A percentile compares a stretch with the other conserved stretches of the same genome.
Evolutionary conservation across 257 asterid species (phyloP).

Genomic region (Dorcoceras hygrometricum): DNA sequence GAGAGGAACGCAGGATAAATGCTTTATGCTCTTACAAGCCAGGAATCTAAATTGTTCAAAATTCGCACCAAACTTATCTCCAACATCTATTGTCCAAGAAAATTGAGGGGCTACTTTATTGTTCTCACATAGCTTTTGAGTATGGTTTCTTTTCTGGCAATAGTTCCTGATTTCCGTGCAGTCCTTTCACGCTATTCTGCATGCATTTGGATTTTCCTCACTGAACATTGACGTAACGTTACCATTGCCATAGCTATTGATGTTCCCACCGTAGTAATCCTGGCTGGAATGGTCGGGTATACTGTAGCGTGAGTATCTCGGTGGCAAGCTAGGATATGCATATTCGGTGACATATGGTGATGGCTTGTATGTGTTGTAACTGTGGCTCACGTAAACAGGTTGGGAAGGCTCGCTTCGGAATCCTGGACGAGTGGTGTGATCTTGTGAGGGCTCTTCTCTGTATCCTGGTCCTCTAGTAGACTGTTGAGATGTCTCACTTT

Average conservation of each 20-base stretch:
- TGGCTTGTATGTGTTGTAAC: slow-evolving; percentile 59
- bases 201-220: slow-evolving; percentile 91
- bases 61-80: slow-evolving; percentile 32
- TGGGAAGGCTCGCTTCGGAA: slow-evolving; percentile 23
- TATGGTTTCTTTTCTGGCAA: slow-evolving; percentile 11
- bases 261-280: slow-evolving; percentile 46
- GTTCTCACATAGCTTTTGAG: slow-evolving; percentile 20
- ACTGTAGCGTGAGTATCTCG: slow-evolving; percentile 30
- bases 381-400: slow-evolving; percentile 48
- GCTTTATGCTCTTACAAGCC: slow-evolving; percentile 46
- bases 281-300: slow-evolving; percentile 46
- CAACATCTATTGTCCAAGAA: slow-evolving; percentile 20
- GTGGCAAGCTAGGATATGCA: slow-evolving; percentile 33
- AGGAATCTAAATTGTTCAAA: slow-evolving; percentile 39
- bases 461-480: not conserved
- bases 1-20: slow-evolving; percentile 36
- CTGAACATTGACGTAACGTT: slow-evolving; percentile 70
- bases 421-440: slow-evolving; percentile 11
- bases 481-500: slow-evolving; percentile 22
- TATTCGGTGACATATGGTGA: slow-evolving; percentile 67
- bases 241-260: slow-evolving; percentile 36
- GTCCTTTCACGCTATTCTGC: slow-evolving; percentile 51
- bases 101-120: slow-evolving; percentile 20
- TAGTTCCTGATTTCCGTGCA: not conserved
- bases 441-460: slow-evolving; percentile 22